A percentile compares a stretch with the other conserved stretches of the same genome.
These are phyloP conservation scores for Podospora bellae-mahoneyi DNA, from an alignment of 495 filamentous ascomycete species.

Conservation along the genomic window DNA sequence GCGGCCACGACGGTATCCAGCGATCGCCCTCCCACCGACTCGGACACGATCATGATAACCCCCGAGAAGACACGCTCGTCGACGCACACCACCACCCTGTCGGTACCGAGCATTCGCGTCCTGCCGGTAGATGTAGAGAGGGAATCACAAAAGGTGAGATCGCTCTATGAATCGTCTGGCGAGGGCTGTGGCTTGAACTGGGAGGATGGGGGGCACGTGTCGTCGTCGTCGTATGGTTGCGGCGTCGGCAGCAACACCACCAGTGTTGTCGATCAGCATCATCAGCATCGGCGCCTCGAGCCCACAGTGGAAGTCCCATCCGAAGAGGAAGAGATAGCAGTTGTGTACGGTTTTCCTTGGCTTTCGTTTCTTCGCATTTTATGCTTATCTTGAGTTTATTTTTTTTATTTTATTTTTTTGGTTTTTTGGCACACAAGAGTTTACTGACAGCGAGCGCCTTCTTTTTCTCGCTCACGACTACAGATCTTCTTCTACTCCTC, in stretches of 20 bases:
- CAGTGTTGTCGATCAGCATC: constrained; percentile 22
- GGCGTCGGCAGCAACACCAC: not conserved
- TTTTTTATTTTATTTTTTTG: not conserved
- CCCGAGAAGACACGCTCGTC: constrained; percentile 11
- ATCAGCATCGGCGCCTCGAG: constrained; percentile 37
- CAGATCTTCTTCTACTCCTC: constrained; percentile 21
- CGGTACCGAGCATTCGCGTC: constrained; percentile 47
- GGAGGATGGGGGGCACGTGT: constrained; percentile 53
- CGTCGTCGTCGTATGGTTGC: constrained; percentile 13
- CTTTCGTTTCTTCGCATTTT: constrained; percentile 32
- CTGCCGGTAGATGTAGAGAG: constrained; percentile 78
- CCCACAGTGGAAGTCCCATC: constrained; percentile 49
- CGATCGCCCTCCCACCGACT: not conserved
- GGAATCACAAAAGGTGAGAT: constrained; percentile 82
- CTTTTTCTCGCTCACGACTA: not conserved
- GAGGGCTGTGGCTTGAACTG: constrained; percentile 50
- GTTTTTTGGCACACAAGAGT: not conserved
- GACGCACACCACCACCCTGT: constrained; percentile 20
- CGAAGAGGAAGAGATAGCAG: constrained; percentile 48
- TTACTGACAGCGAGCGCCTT: not conserved
- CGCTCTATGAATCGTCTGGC: constrained; percentile 84
- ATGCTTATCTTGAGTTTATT: not conserved
- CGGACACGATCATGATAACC: not conserved
- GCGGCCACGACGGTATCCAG: not conserved
- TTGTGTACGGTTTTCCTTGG: constrained; percentile 50